Conservation (phyloP, 257 asterid genomes). For the Voacanga thouarsii region DNA sequence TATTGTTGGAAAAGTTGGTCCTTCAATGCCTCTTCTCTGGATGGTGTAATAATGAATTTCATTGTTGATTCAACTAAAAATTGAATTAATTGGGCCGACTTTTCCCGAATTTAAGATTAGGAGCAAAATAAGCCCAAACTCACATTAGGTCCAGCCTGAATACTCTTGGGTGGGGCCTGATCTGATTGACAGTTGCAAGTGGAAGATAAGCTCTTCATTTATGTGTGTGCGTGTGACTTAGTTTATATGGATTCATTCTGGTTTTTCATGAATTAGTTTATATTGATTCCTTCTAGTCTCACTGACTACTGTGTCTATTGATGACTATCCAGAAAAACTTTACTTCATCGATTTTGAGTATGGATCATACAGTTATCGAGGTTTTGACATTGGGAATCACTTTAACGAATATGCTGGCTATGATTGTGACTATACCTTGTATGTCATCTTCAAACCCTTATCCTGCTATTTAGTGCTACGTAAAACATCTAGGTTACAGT, state of each 20-base stretch:
- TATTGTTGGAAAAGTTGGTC: no score
- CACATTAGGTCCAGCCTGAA: no score
- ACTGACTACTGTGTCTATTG: slow-evolving; percentile 23
- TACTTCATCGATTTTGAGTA: slow-evolving; percentile 97
- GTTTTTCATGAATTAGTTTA: not conserved
- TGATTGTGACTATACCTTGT: slow-evolving; percentile 88
- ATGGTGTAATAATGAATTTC: not conserved
- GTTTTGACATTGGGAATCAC: slow-evolving; percentile 98
- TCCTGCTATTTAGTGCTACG: slow-evolving; percentile 7
- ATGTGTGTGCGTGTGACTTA: no score
- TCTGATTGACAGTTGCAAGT: no score
- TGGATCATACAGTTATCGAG: slow-evolving; percentile 89
- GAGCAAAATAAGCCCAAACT: no score
- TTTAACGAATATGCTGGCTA: slow-evolving; percentile 98
- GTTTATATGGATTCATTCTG: not conserved
- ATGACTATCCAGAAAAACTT: slow-evolving; percentile 60
- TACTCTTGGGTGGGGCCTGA: no score
- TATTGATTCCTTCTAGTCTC: slow-evolving; percentile 13
- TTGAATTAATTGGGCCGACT: no score
- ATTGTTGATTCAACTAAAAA: no score
- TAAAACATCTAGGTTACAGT: slow-evolving; percentile 11
- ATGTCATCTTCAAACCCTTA: slow-evolving; percentile 23
- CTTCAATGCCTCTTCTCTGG: not conserved
- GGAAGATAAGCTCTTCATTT: no score
- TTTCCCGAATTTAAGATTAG: no score